Conservation (phyloP, 164 flowering plant genomes). For the Aristolochia fimbriata region DNA sequence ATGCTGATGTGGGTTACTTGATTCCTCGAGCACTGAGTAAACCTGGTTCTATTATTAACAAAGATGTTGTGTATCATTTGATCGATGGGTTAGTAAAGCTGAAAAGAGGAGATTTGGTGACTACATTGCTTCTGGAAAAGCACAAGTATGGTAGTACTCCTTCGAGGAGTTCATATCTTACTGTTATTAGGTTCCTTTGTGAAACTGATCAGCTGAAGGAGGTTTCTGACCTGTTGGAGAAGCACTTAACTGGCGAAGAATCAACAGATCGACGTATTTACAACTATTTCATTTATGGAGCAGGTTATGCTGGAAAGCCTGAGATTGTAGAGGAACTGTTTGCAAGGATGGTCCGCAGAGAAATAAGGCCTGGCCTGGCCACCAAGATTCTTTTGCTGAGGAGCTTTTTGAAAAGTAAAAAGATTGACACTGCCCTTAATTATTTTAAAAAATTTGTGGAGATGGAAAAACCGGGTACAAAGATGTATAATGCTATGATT, state of each 20-base stretch:
- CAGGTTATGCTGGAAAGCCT: conserved; percentile 47
- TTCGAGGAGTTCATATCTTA: conserved; percentile 23
- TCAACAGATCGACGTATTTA: conserved; percentile 18
- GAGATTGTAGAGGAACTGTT: conserved; percentile 48
- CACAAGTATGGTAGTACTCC: conserved; percentile 52
- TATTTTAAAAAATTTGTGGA: conserved; percentile 31
- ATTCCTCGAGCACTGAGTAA: conserved; percentile 26
- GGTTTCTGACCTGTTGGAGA: conserved; percentile 42
- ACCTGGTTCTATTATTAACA: conserved; percentile 13
- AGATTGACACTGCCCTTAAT: conserved; percentile 41
- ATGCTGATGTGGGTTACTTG: conserved; percentile 51
- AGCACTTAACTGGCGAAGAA: conserved; percentile 28
- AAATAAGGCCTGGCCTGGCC: conserved; percentile 28
- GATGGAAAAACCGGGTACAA: conserved; percentile 17
- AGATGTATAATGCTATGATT: conserved; percentile 37
- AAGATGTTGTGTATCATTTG: conserved; percentile 25
- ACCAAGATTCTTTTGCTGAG: conserved; percentile 42
- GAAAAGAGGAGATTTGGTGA: conserved; percentile 57
- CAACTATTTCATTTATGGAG: conserved; percentile 61
- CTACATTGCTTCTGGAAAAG: conserved; percentile 61
- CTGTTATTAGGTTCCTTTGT: conserved; percentile 38
- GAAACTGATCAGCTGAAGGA: conserved; percentile 31
- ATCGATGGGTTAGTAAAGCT: conserved; percentile 35
- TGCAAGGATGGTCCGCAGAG: conserved; percentile 46
- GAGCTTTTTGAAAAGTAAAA: conserved; percentile 39